These are phyloP conservation scores for Saccharomycopsis sp. DNA, from an alignment of 805 yeast species.

Conservation along the genomic window DNA sequence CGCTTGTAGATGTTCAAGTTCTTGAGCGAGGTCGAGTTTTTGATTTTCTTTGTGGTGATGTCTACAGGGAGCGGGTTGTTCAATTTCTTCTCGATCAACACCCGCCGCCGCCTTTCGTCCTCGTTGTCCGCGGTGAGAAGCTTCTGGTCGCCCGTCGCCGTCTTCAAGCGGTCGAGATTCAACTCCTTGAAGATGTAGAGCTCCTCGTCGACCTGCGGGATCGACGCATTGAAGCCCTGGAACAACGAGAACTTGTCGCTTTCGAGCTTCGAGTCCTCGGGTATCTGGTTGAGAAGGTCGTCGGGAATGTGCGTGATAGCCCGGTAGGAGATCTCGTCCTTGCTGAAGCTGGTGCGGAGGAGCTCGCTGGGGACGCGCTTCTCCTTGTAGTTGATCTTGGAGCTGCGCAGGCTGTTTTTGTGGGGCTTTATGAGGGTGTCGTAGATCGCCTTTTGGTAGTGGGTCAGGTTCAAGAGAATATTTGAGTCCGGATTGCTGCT, in stretches of 20 bases:
- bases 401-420: conserved; percentile 23
- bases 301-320: conserved; percentile 53
- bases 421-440: conserved; percentile 34
- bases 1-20: conserved; percentile 34
- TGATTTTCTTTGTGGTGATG: conserved; percentile 36
- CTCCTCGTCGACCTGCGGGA: conserved; percentile 44
- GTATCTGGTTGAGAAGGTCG: conserved; percentile 51
- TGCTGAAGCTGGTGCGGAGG: conserved; percentile 26
- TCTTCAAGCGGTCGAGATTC: conserved; percentile 12
- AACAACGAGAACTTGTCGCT: conserved; percentile 43
- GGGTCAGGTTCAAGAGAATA: conserved; percentile 33
- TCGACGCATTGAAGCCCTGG: conserved; percentile 62
- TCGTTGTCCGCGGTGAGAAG: conserved; percentile 18
- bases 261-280: conserved; percentile 26
- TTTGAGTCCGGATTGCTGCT: conserved; percentile 20
- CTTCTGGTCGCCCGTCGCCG: conserved; percentile 5
- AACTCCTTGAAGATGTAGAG: conserved; percentile 19
- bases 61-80: conserved; percentile 32
- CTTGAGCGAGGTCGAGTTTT: conserved; percentile 35
- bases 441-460: conserved; percentile 40
- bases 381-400: conserved; percentile 27
- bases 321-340: conserved; percentile 37
- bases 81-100: conserved; percentile 21
- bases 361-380: conserved; percentile 30
- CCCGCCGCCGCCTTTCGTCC: conserved; percentile 21